Base-by-base conservation (phyloP, 2,329 filamentous ascomycete species). In the Berkeleyomyces basicola region DNA sequence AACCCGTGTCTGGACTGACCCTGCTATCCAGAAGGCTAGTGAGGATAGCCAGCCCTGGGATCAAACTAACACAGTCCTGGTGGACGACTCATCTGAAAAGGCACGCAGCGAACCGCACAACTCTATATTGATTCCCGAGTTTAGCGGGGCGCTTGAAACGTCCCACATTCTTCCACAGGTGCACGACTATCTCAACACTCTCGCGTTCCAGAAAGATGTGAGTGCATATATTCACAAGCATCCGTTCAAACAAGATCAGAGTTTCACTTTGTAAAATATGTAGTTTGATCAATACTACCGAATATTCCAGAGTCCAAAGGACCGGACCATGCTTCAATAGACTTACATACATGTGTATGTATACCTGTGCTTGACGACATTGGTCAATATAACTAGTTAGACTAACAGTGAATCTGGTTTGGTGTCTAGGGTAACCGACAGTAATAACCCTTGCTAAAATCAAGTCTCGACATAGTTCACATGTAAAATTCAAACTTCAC, bases 31-130 rank as follows among this genome's bases (percentile, higher is more conserved):
- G 63, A 69, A 66, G 6, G 74, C 75, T 42, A 80, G 75, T n/a
- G 70, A 69, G 42, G 77, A 73, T 33, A 72, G 69, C 11, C 16
- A 3, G 7, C 43, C 31, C 3, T 97, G 90, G 87, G 80, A 84
- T 68, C 90, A 96, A 74, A 79, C 79, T 59, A 95, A 97, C 72
- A 97, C 93, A 0, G 79, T 97, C 5, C 78, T 99, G 36, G 83
- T 97, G 46, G 93, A 99, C 68, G 93, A 97, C 73, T 88, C 85
- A 39, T 68, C 74, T 0, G 79, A 91, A 69, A 99, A 97, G 76
- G 91, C 86, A 0, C 78, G 82, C 36, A 85, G 81, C 62, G 89
- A 99, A 72, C 93, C 93, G 0, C 82, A 82, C 74, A 97, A 97
- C 68, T 78, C 93, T 31, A 74, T 97, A 7, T 77, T 84, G 67